Conservation (phyloP, 345 rosid genomes). For the Acer saccharum region DNA sequence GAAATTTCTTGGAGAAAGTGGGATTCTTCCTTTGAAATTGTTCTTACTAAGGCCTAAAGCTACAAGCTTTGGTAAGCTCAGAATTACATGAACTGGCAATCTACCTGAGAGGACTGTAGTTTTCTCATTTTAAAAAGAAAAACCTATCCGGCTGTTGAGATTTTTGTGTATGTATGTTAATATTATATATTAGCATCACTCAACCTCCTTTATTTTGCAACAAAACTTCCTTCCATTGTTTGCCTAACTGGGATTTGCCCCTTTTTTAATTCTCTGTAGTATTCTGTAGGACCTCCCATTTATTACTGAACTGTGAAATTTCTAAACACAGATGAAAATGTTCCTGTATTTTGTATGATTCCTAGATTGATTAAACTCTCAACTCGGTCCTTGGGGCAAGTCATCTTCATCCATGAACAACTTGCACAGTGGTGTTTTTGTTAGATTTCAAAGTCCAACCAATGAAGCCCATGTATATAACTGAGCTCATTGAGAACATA, state of each 20-base stretch:
- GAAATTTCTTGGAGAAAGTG: background rate
- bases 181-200: background rate
- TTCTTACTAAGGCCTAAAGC: slow-evolving; percentile 5
- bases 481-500: too few species aligned
- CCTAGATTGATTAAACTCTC: background rate
- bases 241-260: too few species aligned
- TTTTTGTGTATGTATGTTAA: background rate
- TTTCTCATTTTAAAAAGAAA: background rate
- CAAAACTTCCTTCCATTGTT: too few species aligned
- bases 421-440: too few species aligned
- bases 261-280: background rate
- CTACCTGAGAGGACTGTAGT: background rate
- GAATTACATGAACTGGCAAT: background rate
- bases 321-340: background rate
- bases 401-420: background rate
- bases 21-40: slow-evolving; percentile 5
- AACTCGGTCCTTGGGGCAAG: background rate
- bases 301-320: background rate
- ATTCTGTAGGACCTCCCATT: too few species aligned
- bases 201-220: background rate
- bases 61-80: background rate
- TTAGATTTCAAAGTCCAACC: too few species aligned
- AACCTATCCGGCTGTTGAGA: background rate
- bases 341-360: background rate
- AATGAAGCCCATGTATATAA: too few species aligned